Evolutionary conservation across 2,329 filamentous ascomycete species (phyloP).

Genomic region (Colletotrichum nymphaeae): DNA sequence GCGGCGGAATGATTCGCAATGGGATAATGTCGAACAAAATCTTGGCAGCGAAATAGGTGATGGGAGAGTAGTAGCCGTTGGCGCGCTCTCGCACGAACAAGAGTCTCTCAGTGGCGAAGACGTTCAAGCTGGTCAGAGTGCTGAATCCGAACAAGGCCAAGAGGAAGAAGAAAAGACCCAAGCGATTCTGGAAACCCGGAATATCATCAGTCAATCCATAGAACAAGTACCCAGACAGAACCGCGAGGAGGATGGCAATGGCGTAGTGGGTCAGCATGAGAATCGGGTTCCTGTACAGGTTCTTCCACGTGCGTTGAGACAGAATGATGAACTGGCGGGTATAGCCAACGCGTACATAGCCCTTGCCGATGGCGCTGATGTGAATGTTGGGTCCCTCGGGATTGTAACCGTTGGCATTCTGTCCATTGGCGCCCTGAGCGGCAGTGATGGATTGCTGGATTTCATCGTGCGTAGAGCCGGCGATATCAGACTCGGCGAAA

Average conservation of each 20-base stretch:
- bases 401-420: constrained; percentile 65
- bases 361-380: constrained; percentile 74
- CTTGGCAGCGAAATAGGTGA: constrained; percentile 95
- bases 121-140: constrained; percentile 91
- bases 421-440: constrained; percentile 76
- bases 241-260: constrained; percentile 92
- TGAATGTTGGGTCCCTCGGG: constrained; percentile 60
- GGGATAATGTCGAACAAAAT: constrained; percentile 98
- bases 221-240: constrained; percentile 94
- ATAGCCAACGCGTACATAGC: constrained; percentile 85
- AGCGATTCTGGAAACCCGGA: constrained; percentile 95
- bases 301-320: constrained; percentile 93
- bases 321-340: constrained; percentile 88
- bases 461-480: constrained; percentile 78
- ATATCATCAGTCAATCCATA: constrained; percentile 97
- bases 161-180: constrained; percentile 98
- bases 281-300: constrained; percentile 96
- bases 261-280: constrained; percentile 99
- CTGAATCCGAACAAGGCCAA: constrained; percentile 97
- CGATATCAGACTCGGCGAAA: constrained; percentile 83
- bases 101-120: constrained; percentile 91
- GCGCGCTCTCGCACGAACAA: constrained; percentile 93
- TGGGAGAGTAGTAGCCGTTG: constrained; percentile 94
- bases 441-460: constrained; percentile 76
- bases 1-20: constrained; percentile 90